Evolutionary conservation across 2,329 filamentous ascomycete genomes (phyloP).

Genomic region (Cladosporium oxysporum): DNA sequence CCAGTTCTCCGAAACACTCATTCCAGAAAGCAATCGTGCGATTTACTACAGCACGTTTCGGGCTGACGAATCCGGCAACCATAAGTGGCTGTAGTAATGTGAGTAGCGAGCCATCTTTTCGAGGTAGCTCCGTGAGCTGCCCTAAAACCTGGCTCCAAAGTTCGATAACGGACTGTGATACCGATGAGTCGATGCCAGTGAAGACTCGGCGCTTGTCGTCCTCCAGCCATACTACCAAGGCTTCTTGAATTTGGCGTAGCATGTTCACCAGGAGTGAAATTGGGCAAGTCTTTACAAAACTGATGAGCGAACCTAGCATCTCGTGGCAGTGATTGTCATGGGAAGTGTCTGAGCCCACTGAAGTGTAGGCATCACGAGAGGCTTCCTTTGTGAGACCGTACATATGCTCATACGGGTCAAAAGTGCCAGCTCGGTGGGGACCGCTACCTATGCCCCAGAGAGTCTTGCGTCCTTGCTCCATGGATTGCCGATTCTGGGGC

Average conservation of each 20-base stretch:
- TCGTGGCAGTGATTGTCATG: neutral
- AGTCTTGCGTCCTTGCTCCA: slow-evolving; percentile 66
- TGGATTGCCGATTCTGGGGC: slow-evolving; percentile 61
- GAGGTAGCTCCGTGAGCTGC: slow-evolving; percentile 49
- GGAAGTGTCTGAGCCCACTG: slow-evolving; percentile 42
- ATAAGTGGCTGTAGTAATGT: slow-evolving; percentile 55
- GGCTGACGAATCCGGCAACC: slow-evolving; percentile 55
- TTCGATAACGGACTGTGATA: neutral
- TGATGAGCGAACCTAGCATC: slow-evolving; percentile 42
- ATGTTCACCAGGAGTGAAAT: slow-evolving; percentile 41
- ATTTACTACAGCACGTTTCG: slow-evolving; percentile 53
- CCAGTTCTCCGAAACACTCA: slow-evolving; percentile 61
- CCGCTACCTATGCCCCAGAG: slow-evolving; percentile 62
- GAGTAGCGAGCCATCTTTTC: slow-evolving; percentile 60
- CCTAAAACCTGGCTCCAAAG: neutral
- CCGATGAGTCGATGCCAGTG: neutral
- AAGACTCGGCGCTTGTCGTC: slow-evolving; percentile 7
- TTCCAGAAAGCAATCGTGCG: slow-evolving; percentile 68
- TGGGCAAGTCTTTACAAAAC: slow-evolving; percentile 48
- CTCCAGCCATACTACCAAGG: slow-evolving; percentile 3
- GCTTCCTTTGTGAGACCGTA: slow-evolving; percentile 61
- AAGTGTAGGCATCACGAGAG: slow-evolving; percentile 58
- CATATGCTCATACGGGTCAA: slow-evolving; percentile 66
- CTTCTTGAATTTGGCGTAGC: slow-evolving; percentile 22
- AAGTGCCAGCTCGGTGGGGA: slow-evolving; percentile 37